Evolutionary conservation across 768 basidiomycete genomes (phyloP).

Genomic region (Amanita pseudoporphyria): DNA sequence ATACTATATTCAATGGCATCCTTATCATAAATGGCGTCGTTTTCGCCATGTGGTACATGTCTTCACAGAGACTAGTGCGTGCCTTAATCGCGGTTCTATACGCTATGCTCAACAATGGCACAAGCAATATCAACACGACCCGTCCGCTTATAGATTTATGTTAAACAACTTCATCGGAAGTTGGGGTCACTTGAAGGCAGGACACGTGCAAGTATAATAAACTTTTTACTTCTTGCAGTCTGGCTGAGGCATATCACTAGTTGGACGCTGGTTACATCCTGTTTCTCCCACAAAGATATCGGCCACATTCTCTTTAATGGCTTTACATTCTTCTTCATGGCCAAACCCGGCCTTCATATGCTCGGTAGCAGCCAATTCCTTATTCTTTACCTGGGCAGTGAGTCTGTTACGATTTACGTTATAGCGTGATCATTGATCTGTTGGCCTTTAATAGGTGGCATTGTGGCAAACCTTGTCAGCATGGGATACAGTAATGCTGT

Average conservation of each 20-base stretch:
- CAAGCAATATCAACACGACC: constrained; percentile 24
- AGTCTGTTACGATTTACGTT: constrained; percentile 13
- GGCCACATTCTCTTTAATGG: constrained; percentile 65
- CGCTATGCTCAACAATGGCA: constrained; percentile 19
- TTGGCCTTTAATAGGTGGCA: constrained; percentile 37
- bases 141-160: constrained; percentile 37
- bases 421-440: constrained; percentile 1
- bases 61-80: constrained; percentile 26
- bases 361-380: constrained; percentile 63
- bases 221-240: background rate
- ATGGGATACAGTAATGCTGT: constrained; percentile 37
- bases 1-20: constrained; percentile 51
- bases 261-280: constrained; percentile 64
- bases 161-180: constrained; percentile 52
- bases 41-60: constrained; percentile 49
- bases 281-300: constrained; percentile 60
- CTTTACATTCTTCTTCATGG: constrained; percentile 75
- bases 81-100: constrained; percentile 1
- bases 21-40: constrained; percentile 55
- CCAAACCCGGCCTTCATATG: constrained; percentile 46
- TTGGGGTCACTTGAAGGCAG: constrained; percentile 48
- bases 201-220: constrained; percentile 48
- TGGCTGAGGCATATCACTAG: constrained; percentile 25
- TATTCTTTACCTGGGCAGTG: constrained; percentile 64
- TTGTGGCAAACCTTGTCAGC: constrained; percentile 42